phyloP scores from a whole-genome alignment of 2,329 filamentous ascomycete species.

The Thielaviopsis musarum region DNA sequence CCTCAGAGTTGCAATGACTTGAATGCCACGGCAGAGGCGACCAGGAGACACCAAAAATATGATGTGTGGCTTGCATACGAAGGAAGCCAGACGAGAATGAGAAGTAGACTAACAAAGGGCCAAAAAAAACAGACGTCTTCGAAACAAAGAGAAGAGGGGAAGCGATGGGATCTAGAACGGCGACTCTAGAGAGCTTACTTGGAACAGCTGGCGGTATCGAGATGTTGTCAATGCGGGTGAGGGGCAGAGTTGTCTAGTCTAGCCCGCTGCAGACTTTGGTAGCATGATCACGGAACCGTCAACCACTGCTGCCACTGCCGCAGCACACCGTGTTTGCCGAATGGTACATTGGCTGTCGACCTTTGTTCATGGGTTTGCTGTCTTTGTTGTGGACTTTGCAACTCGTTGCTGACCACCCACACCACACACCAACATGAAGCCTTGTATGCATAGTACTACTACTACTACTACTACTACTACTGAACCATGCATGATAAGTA shows the following conservation, averaged over 20 bases:
- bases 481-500: background rate
- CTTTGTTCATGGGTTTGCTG: background rate
- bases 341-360: background rate
- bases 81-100: background rate
- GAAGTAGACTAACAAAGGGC: background rate
- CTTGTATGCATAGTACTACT: background rate
- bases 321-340: background rate
- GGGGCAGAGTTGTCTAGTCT: background rate
- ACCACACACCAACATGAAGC: background rate
- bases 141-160: background rate
- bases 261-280: too few relatives aligned
- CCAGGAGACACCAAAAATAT: background rate
- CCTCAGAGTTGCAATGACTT: background rate
- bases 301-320: background rate
- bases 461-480: too few relatives aligned
- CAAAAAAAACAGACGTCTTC: background rate
- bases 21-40: background rate
- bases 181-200: background rate
- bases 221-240: background rate
- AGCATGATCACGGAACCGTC: too few relatives aligned
- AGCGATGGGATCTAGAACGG: background rate
- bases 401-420: background rate
- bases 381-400: background rate
- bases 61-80: background rate
- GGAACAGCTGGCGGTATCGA: background rate